phyloP scores from a whole-genome alignment of 1,139 yeast genomes.

The Williopsis jadinii region DNA sequence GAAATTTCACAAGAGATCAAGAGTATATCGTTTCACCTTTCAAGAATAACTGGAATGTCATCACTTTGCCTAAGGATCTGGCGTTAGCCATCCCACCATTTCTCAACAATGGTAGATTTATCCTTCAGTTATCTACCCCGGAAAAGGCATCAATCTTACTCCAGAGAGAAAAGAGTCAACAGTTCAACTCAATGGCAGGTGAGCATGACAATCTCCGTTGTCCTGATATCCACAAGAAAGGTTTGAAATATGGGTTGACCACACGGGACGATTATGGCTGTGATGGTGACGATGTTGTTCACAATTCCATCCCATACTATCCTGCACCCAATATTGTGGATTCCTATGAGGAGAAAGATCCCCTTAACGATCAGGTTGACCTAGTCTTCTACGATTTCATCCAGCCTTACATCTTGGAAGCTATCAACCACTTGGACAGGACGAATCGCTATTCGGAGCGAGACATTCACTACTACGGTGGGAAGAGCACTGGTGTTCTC shows the following conservation, averaged over 20 bases:
- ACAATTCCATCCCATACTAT: conserved; percentile 50
- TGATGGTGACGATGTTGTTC: conserved; percentile 87
- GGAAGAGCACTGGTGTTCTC: conserved; percentile 43
- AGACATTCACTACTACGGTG: conserved; percentile 39
- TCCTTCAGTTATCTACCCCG: conserved; percentile 14
- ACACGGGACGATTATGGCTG: conserved; percentile 79
- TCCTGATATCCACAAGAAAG: conserved; percentile 22
- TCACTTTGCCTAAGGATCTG: conserved; percentile 25
- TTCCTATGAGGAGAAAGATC: conserved; percentile 28
- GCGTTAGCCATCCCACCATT: conserved; percentile 24
- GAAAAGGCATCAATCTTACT: conserved; percentile 3
- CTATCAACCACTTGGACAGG: conserved; percentile 32
- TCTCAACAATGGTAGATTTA: conserved; percentile 23
- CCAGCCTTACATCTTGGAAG: conserved; percentile 52
- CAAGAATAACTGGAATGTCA: conserved; percentile 59
- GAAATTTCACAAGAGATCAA: conserved; percentile 75
- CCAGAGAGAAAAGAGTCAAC: neutral
- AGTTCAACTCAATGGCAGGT: neutral
- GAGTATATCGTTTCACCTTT: conserved; percentile 86
- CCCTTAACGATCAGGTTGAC: conserved; percentile 33
- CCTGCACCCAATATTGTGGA: conserved; percentile 75
- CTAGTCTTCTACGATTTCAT: conserved; percentile 76
- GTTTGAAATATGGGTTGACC: conserved; percentile 49
- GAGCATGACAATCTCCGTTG: conserved; percentile 13
- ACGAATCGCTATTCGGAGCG: conserved; percentile 18